Evolutionary conservation across 2,329 filamentous ascomycete species (phyloP), one percentile per base, ranked within the genome.

Genomic region (Penicillium sp.): DNA sequence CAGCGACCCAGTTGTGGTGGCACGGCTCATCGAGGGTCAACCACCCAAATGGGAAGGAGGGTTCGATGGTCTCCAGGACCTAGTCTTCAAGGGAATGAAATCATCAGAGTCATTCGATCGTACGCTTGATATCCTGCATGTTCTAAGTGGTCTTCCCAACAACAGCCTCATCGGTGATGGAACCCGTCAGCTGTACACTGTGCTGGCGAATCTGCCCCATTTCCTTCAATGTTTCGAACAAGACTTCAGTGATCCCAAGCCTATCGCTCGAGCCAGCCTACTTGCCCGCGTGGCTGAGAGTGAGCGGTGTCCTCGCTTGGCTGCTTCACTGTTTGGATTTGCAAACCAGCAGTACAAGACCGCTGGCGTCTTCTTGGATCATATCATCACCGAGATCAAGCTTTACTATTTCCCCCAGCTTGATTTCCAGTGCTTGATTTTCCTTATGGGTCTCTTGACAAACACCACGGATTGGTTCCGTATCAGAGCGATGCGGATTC

Each of bases 391-490:
- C 13, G 88, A 92, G 6, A 80, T 97, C 42, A 84, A 86, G 53
- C 84, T 88, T 45, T 84, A 86, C 27, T 97, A 90, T 72, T 88
- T 96, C 56, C 92, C 92, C 1, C 81, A 84, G 27, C 83, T 90
- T 53, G 93, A 97, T 63, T 91, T 95, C 62, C 84, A 87, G 55
- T 90, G 90, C 78, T 76, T 99, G 10, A 90, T 92, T 1, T 97
- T 96, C 75, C 77, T 97, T 41, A 90, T 97, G 74, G 92, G 94
- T 2, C 82, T 97, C 45, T 80, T 99, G 49, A 96, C 92, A 13
- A 99, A 99, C 68, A 88, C 87, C 32, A 83, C 88, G 1, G 83
- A 89, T 3, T 97, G 92, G 90, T 89, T 97, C 72, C 95, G 96
- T 70, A 80, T 92, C 41, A 93, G 94, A 76, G 92, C 90, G 0